Base-by-base conservation (phyloP, 768 basidiomycete genomes). In the Boletus patriciae region DNA sequence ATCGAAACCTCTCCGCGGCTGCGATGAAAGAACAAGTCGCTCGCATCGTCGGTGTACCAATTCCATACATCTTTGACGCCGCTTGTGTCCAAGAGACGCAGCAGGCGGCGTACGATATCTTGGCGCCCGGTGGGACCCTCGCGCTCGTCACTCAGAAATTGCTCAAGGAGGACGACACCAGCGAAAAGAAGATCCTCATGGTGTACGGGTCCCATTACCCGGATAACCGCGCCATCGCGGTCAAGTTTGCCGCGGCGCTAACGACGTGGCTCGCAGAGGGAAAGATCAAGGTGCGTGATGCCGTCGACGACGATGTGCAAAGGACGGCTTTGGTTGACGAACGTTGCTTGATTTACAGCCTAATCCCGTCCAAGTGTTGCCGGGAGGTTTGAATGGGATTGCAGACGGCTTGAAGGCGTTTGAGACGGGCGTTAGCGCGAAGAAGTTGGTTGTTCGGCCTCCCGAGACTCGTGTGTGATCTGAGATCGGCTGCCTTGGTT, bases 291-390 rank as follows among this genome's bases (percentile, higher is more conserved):
- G 60, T 62, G 29, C 27, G 60, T 56, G 23, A 33, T 18, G 18
- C 16, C 15, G 34, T 42, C 13, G 3, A 5, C 5, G 25, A n/a
- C 3, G 13, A 12, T 6, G 29, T 40, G 18, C 11, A 6, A 3
- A 6, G 27, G 38, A 45, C 1, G 34, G 18, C 4, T 12, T 19
- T 40, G 25, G 19, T 16, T 55, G 51, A 56, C 21, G n/a, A 29
- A 21, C 9, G 33, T 1, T 2, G 9, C 2, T 16, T 3, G 0
- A 7, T 31, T 34, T 56, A 25, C 37, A 74, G 77, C 74, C 77
- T 2, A 74, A 71, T 43, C 50, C 66, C n/a, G 62, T 76, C 10
- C 72, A 79, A 52, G 67, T 77, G 15, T 57, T 80, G 15, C 66
- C 73, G 0, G 67, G 67, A 23, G 78, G 79, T 0, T 57, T 79